Percentiles rank a stretch among this genome's conserved stretches.
phyloP scores from a whole-genome alignment of 2,329 filamentous ascomycete species.

The Pseudogymnoascus sp. region DNA sequence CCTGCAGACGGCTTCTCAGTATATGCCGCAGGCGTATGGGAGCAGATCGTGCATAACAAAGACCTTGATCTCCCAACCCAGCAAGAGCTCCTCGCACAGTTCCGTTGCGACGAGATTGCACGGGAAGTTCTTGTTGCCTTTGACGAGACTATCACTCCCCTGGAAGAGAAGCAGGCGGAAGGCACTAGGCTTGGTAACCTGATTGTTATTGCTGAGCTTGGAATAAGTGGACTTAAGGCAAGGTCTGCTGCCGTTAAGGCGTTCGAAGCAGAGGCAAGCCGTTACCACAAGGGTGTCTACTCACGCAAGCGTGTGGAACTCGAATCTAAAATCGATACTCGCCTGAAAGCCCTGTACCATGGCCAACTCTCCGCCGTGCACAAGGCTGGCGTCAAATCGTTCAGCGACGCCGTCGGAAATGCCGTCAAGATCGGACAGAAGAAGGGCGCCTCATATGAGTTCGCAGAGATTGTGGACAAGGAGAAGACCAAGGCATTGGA shows the following conservation, averaged over 20 bases:
- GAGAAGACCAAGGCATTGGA: constrained; percentile 71
- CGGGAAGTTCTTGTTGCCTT: constrained; percentile 80
- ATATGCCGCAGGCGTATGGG: constrained; percentile 92
- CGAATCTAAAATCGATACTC: constrained; percentile 75
- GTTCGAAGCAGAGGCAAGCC: constrained; percentile 85
- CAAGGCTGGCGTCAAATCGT: constrained; percentile 75
- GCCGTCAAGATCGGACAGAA: constrained; percentile 91
- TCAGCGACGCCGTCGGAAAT: constrained; percentile 77
- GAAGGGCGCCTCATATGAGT: constrained; percentile 83
- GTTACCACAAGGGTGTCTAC: constrained; percentile 96
- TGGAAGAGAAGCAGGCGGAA: constrained; percentile 80
- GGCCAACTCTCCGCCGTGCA: constrained; percentile 84
- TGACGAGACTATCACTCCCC: constrained; percentile 68
- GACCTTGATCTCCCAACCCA: constrained; percentile 94
- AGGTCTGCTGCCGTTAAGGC: constrained; percentile 65
- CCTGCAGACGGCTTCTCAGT: constrained; percentile 94
- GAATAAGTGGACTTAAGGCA: constrained; percentile 61
- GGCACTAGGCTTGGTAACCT: constrained; percentile 63
- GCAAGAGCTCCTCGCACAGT: constrained; percentile 92
- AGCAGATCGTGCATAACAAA: constrained; percentile 98
- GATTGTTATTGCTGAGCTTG: constrained; percentile 65
- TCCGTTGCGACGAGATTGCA: constrained; percentile 93
- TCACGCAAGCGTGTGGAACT: constrained; percentile 76
- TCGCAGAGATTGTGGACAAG: constrained; percentile 80
- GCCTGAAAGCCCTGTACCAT: constrained; percentile 78